A percentile compares a stretch with the other conserved stretches of the same genome.
phyloP scores from a whole-genome alignment of 495 filamentous ascomycete genomes.

The Lentithecium fluviatile region DNA sequence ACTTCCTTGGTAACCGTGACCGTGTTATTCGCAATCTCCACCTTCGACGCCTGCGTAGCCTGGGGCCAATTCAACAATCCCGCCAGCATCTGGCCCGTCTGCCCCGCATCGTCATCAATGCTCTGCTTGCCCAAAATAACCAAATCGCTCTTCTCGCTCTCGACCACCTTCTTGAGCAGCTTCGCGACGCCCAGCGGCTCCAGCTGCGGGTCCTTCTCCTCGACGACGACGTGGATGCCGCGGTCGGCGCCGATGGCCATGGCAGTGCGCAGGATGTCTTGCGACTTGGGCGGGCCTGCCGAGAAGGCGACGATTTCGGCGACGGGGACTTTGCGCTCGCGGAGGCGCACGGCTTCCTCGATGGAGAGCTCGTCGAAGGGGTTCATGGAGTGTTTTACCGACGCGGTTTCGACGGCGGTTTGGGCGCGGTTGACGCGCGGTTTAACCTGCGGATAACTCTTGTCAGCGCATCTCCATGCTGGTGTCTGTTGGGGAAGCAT shows the following conservation, averaged over 20 bases:
- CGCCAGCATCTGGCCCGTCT: constrained; percentile 98
- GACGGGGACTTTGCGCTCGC: constrained; percentile 71
- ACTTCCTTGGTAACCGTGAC: constrained; percentile 85
- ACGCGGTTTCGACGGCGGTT: constrained; percentile 85
- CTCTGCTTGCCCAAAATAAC: constrained; percentile 95
- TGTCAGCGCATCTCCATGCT: no score
- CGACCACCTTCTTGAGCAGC: constrained; percentile 72
- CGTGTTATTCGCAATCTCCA: constrained; percentile 62
- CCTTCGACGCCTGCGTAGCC: constrained; percentile 85
- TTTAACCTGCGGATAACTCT: constrained; percentile 76
- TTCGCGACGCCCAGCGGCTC: constrained; percentile 92
- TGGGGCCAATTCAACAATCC: constrained; percentile 89
- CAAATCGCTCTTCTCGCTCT: constrained; percentile 80
- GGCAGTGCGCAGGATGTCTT: constrained; percentile 85
- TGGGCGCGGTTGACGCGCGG: constrained; percentile 94
- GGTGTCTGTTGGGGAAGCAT: no score
- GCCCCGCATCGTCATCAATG: constrained; percentile 91
- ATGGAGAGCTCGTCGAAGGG: constrained; percentile 98
- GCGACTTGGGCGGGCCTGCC: constrained; percentile 81
- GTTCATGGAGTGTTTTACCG: constrained; percentile 97
- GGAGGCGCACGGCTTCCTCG: constrained; percentile 91
- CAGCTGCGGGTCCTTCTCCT: constrained; percentile 58
- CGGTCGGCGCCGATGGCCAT: constrained; percentile 99
- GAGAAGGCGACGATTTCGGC: constrained; percentile 86
- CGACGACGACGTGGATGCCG: constrained; percentile 76